Percentiles rank a stretch among this genome's conserved stretches.
Evolutionary conservation across 257 asterid species (phyloP).

Genomic region (Linderniella brevidens): DNA sequence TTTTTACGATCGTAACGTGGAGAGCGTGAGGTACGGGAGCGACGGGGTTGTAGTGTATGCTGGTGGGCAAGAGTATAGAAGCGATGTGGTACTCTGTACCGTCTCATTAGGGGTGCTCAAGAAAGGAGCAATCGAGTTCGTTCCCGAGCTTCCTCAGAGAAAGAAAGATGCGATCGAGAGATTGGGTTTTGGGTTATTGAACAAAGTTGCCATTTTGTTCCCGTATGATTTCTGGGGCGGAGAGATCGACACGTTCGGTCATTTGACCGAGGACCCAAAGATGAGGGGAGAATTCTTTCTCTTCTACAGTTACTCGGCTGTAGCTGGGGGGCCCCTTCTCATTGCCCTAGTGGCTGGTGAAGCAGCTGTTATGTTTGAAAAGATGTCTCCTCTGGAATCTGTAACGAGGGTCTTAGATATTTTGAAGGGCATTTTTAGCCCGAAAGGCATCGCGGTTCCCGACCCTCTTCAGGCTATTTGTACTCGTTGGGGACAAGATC

Average conservation of each 20-base stretch:
- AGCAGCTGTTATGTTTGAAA: slow-evolving; percentile 78
- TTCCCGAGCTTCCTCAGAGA: slow-evolving; percentile 75
- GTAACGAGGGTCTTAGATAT: slow-evolving; percentile 63
- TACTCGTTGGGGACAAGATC: slow-evolving; percentile 98
- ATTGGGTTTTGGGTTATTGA: slow-evolving; percentile 80
- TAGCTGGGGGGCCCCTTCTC: slow-evolving; percentile 95
- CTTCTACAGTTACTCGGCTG: slow-evolving; percentile 79
- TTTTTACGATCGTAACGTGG: slow-evolving; percentile 42
- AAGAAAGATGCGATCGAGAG: slow-evolving; percentile 81
- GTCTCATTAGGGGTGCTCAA: slow-evolving; percentile 85
- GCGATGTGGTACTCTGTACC: slow-evolving; percentile 85
- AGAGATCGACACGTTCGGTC: slow-evolving; percentile 95
- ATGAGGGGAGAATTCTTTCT: slow-evolving; percentile 93
- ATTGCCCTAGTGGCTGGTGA: slow-evolving; percentile 96
- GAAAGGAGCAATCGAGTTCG: slow-evolving; percentile 55
- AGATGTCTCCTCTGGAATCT: slow-evolving; percentile 67
- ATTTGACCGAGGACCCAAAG: slow-evolving; percentile 65
- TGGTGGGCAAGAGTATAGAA: slow-evolving; percentile 58
- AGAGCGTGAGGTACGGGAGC: slow-evolving; percentile 53
- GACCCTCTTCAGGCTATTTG: slow-evolving; percentile 86
- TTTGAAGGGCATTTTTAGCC: slow-evolving; percentile 81
- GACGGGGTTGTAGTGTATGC: slow-evolving; percentile 77
- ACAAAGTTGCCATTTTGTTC: slow-evolving; percentile 87
- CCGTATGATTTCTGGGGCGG: slow-evolving; percentile 99
- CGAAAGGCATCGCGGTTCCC: slow-evolving; percentile 94